Base-by-base conservation (phyloP, 2,329 filamentous ascomycete genomes). In the Fusarium neocosmosporiellum region DNA sequence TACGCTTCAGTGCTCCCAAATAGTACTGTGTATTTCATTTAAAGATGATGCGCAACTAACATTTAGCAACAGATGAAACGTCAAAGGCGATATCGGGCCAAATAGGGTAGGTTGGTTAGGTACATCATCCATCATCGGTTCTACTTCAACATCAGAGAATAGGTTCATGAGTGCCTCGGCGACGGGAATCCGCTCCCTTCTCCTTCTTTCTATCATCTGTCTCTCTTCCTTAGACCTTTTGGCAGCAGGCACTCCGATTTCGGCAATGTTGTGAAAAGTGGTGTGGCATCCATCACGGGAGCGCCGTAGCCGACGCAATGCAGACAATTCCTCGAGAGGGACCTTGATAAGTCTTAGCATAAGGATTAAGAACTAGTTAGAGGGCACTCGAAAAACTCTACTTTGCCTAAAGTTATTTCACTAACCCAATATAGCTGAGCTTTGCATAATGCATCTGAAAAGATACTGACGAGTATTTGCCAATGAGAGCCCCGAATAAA, bases 231-330 rank as follows among this genome's bases (percentile, higher is more conserved):
- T 22, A 1, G 29, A 16, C n/a, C 31, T 7, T 55, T 46, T 33
- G 14, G 16, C 9, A 24, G 20, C n/a, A 16, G 31, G 5, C 31
- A 36, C 53, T 36, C 53, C 29, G 53, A 34, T 55, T 22, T 55
- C 53, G 53, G 53, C 53, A 55, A 24, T 31, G 8, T 18, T 24
- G 7, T 18, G 50, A 22, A 55, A 34, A 55, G 31, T 55, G 50
- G 50, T 55, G 53, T 55, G 53, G 53, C 53, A 55, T 55, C 53
- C 55, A 41, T 27, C 27, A 39, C 36, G 36, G 36, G n/a, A 59
- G 31, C 55, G 36, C 33, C 55, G 36, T 53, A 53, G 27, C 48
- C 48, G 48, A 33, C 48, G 11, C n/a, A 29, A 31, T 31, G 48
- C 48, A 53, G 20, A 53, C 46, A 50, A 46, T 46, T 46, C 41